phyloP scores from a whole-genome alignment of 2,329 filamentous ascomycete genomes.

The Beauveria sp. region DNA sequence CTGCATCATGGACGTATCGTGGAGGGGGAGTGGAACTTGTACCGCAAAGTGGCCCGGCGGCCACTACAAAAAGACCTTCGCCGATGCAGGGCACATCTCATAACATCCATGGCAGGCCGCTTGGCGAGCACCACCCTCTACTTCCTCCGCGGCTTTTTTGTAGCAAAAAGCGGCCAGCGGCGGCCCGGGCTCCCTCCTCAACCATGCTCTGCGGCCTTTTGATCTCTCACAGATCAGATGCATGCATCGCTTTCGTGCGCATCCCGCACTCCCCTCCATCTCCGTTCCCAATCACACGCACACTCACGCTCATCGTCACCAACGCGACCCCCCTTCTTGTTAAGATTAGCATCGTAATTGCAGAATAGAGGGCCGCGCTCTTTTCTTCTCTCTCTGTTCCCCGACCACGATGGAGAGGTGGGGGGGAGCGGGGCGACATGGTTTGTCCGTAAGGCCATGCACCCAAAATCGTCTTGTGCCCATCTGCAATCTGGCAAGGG shows the following conservation, averaged over 20 bases:
- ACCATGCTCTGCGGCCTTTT: not conserved
- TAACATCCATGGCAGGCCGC: not conserved
- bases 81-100: not conserved
- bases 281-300: not conserved
- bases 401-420: too few species aligned
- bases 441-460: too few species aligned
- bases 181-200: not conserved
- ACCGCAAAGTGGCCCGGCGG: not conserved
- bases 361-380: too few species aligned
- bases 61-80: not conserved
- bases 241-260: conserved; percentile 4
- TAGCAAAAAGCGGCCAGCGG: not conserved
- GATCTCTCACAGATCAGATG: conserved; percentile 5
- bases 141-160: not conserved
- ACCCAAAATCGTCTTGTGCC: too few species aligned
- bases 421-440: too few species aligned
- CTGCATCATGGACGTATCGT: not conserved
- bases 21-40: not conserved
- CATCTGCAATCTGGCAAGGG: too few species aligned
- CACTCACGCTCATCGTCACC: not conserved
- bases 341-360: too few species aligned
- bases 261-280: not conserved
- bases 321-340: not conserved
- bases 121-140: too few species aligned
- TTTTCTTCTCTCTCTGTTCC: too few species aligned